A percentile compares a stretch with the other conserved stretches of the same genome.
These are phyloP conservation scores for Flagelloscypha sp. DNA, from an alignment of 768 basidiomycete genomes.

Conservation along the genomic window DNA sequence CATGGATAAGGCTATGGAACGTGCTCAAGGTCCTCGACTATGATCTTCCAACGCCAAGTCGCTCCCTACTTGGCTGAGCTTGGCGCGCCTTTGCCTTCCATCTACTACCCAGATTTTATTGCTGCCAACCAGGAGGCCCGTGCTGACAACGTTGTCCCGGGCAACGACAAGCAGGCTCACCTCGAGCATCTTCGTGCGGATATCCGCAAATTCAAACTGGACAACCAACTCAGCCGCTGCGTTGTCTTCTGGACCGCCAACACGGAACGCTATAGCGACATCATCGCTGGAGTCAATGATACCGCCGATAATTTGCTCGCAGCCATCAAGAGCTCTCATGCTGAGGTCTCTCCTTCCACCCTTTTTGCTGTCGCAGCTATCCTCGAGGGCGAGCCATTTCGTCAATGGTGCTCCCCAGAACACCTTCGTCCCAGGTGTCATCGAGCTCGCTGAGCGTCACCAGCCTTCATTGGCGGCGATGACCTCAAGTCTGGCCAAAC, in stretches of 20 bases:
- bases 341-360: slow-evolving; percentile 94
- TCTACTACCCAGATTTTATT: slow-evolving; percentile 97
- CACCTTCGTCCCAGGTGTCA: slow-evolving; percentile 94
- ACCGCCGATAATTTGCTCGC: slow-evolving; percentile 80
- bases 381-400: slow-evolving; percentile 90
- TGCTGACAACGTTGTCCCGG: slow-evolving; percentile 88
- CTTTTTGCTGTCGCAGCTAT: slow-evolving; percentile 93
- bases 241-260: slow-evolving; percentile 99
- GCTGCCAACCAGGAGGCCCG: slow-evolving; percentile 96
- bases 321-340: slow-evolving; percentile 77
- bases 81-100: slow-evolving; percentile 81
- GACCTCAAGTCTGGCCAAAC: slow-evolving; percentile 98
- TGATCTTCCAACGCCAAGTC: slow-evolving; percentile 94
- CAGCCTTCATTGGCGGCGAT: slow-evolving; percentile 93
- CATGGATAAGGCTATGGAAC: slow-evolving; percentile 89
- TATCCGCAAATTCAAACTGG: slow-evolving; percentile 85
- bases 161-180: slow-evolving; percentile 80
- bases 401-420: slow-evolving; percentile 98
- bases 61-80: slow-evolving; percentile 75
- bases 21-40: slow-evolving; percentile 92
- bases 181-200: slow-evolving; percentile 89
- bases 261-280: slow-evolving; percentile 94
- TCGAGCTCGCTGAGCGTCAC: slow-evolving; percentile 84
- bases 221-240: slow-evolving; percentile 77
- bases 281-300: slow-evolving; percentile 93